Base-by-base conservation (phyloP, 2,329 filamentous ascomycete genomes). In the Exophiala phaeomuriformis region DNA sequence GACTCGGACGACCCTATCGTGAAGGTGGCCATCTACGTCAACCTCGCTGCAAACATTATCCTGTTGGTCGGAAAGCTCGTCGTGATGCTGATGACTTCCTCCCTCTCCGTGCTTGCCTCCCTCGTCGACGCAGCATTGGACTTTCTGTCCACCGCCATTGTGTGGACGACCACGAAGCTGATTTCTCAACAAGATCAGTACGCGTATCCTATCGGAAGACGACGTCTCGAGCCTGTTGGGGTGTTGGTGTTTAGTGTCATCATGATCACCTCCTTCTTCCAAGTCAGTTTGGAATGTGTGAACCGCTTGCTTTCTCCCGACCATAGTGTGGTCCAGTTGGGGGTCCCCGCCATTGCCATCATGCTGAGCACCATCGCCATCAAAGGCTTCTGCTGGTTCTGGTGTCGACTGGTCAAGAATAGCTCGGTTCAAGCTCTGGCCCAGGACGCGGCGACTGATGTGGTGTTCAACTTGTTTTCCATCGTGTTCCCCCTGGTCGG, bases 391-490 rank as follows among this genome's bases (percentile, higher is more conserved):
- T 90, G 86, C 70, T 95, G 88, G 87, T 66, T 94, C 37, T 95
- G 87, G 86, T 95, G 88, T 67, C 85, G 89, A 4, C 69, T 93
- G 33, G 86, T 95, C 60, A 88, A 82, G 62, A 95, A 94, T 67
- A 90, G 86, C 2, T 88, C 84, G 57, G 89, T 95, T 3, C 88
- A 90, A 66, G 88, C 89, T 1, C 73, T 95, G 61, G 81, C 81
- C 0, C 80, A 84, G 62, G 81, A 84, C 59, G 81, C 81, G 8
- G 75, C 81, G 69, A 85, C 87, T 0, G 87, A 95, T 64, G 86
- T 95, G 30, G 83, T 95, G 32, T 95, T 95, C 78, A 95, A 95
- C 70, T 82, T 81, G 1, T 91, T 93, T 64, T 90, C 86, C 59
- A 93, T 95, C 64, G 77, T 93, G 28, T 95, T 95, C 66, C 90